Conservation (phyloP, 306 rosid species). For the Begonia masoniana region DNA sequence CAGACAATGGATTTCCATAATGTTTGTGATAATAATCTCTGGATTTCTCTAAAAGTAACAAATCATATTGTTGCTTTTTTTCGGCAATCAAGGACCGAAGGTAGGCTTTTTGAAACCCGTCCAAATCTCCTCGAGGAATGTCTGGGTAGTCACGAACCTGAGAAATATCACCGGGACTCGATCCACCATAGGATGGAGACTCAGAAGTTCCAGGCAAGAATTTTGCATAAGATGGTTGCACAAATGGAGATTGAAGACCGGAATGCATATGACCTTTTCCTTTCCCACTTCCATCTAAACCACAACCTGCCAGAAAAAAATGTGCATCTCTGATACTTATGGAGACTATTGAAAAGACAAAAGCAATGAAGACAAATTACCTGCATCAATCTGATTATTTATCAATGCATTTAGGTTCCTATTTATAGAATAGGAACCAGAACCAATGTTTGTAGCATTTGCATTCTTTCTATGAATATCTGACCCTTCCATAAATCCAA, state of each 20-base stretch:
- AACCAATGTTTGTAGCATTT: slow-evolving; percentile 31
- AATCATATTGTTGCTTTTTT: slow-evolving; percentile 63
- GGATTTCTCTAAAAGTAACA: slow-evolving; percentile 54
- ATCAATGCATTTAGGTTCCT: slow-evolving; percentile 27
- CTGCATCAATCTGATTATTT: slow-evolving; percentile 40
- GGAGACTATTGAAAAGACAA: background rate
- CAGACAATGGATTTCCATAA: slow-evolving; percentile 46
- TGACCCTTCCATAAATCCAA: slow-evolving; percentile 24
- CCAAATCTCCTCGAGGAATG: slow-evolving; percentile 47
- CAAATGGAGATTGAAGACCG: slow-evolving; percentile 13
- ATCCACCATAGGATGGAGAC: slow-evolving; percentile 30
- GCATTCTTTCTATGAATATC: slow-evolving; percentile 19
- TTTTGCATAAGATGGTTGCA: slow-evolving; percentile 38
- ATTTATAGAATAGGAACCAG: slow-evolving; percentile 38
- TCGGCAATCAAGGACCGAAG: slow-evolving; percentile 63
- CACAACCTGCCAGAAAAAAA: slow-evolving; percentile 9
- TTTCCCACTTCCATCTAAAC: no score
- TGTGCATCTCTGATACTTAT: slow-evolving; percentile 9
- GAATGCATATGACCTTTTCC: no score
- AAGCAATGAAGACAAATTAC: slow-evolving; percentile 20
- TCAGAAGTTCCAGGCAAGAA: slow-evolving; percentile 51
- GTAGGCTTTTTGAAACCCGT: slow-evolving; percentile 60
- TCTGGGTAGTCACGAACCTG: slow-evolving; percentile 38
- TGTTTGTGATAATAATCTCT: slow-evolving; percentile 40
- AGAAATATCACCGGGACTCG: slow-evolving; percentile 40